Percentiles rank a stretch among this genome's conserved stretches.
Conservation (phyloP, 2,329 filamentous ascomycete species). For the Fusarium brevicatenulatum region DNA sequence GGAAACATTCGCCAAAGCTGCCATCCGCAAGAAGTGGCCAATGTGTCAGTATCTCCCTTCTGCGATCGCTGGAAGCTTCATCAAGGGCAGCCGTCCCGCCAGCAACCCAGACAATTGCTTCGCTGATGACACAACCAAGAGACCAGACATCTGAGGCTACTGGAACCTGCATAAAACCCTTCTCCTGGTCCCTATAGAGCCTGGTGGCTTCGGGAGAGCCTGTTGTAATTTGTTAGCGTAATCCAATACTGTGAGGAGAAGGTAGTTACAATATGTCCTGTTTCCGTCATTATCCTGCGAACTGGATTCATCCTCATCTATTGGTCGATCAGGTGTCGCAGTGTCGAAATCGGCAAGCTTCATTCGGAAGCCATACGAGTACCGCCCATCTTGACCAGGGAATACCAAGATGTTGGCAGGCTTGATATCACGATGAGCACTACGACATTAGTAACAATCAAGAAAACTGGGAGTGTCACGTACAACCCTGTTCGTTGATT, state of each 20-base stretch:
- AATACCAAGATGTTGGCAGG: constrained; percentile 28
- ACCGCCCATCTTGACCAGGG: neutral
- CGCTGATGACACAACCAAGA: constrained; percentile 25
- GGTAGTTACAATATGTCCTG: constrained; percentile 13
- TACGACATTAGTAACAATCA: neutral
- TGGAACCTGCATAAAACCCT: neutral
- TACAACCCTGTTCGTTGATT: constrained; percentile 3
- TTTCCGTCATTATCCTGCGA: constrained; percentile 15
- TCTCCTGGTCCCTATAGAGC: neutral
- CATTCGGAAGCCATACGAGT: neutral
- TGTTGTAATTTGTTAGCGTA: neutral
- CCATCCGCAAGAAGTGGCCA: neutral
- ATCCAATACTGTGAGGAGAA: fast-evolving
- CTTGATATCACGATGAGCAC: constrained; percentile 32
- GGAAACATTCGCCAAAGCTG: constrained; percentile 21
- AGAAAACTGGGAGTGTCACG: neutral
- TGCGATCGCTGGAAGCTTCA: neutral
- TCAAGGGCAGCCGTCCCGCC: neutral
- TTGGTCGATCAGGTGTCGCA: neutral
- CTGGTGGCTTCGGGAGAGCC: constrained; percentile 20
- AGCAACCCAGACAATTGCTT: constrained; percentile 23
- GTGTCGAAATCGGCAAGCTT: constrained; percentile 32
- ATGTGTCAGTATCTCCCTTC: neutral
- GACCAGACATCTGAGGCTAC: constrained; percentile 25
- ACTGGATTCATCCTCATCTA: neutral